Evolutionary conservation across 495 filamentous ascomycete species (phyloP).

Genomic region (Daldinia decipiens): DNA sequence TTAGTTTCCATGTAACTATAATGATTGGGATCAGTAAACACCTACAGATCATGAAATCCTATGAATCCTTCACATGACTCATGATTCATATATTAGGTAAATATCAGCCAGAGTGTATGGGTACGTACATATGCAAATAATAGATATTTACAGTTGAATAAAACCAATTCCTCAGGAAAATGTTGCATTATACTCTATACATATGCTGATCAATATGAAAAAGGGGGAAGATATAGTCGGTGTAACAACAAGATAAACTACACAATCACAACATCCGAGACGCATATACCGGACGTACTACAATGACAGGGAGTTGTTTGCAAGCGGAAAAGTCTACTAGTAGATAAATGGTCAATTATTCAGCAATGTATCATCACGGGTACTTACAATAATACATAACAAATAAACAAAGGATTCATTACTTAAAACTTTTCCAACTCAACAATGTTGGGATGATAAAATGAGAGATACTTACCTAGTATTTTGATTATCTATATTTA

Average conservation of each 20-base stretch:
- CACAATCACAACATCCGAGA: background rate
- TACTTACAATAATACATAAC: background rate
- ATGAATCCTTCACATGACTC: background rate
- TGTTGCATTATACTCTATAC: background rate
- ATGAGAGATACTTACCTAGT: no score
- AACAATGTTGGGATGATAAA: no score
- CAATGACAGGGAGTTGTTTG: background rate
- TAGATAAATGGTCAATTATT: background rate
- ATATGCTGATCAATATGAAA: background rate
- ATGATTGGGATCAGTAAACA: background rate
- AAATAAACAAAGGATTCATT: background rate
- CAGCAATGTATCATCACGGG: background rate
- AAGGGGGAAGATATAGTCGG: background rate
- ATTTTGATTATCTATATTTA: no score
- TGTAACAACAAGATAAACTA: background rate
- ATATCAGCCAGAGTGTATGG: no score
- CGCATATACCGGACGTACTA: background rate
- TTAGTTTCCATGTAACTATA: background rate
- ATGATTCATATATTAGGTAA: background rate
- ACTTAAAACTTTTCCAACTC: background rate
- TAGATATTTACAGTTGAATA: background rate
- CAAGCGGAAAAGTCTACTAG: background rate
- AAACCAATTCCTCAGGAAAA: background rate
- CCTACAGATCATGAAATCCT: background rate
- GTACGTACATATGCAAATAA: no score